Evolutionary conservation across 2,329 filamentous ascomycete genomes (phyloP).

Genomic region (Aspergillus pseudoglaucus): DNA sequence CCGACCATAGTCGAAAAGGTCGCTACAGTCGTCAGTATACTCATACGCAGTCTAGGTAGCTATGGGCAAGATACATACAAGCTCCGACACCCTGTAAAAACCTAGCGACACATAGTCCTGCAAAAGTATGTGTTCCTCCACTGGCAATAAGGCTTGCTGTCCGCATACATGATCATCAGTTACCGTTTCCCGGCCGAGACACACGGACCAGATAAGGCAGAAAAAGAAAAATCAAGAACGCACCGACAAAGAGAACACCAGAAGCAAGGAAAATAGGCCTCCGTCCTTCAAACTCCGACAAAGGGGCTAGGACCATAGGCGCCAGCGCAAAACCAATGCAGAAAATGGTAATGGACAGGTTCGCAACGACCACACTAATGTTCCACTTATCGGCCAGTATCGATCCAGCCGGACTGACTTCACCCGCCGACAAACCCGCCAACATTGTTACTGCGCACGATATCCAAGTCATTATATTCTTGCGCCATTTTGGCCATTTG

Average conservation of each 20-base stretch:
- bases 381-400: slow-evolving; percentile 62
- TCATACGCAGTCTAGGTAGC: neutral
- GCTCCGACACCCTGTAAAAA: slow-evolving; percentile 73
- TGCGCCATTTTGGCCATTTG: slow-evolving; percentile 63
- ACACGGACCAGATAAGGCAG: neutral
- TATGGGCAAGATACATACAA: slow-evolving; percentile 45
- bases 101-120: slow-evolving; percentile 67
- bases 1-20: slow-evolving; percentile 84
- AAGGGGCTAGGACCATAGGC: slow-evolving; percentile 81
- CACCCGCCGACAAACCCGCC: slow-evolving; percentile 74
- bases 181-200: neutral
- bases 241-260: slow-evolving; percentile 61
- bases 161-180: slow-evolving; percentile 7
- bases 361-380: slow-evolving; percentile 59
- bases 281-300: slow-evolving; percentile 82
- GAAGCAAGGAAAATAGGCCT: slow-evolving; percentile 73
- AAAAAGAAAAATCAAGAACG: slow-evolving; percentile 3
- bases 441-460: slow-evolving; percentile 70
- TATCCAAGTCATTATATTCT: slow-evolving; percentile 63
- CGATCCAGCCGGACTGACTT: slow-evolving; percentile 64
- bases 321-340: slow-evolving; percentile 73
- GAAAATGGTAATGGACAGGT: slow-evolving; percentile 73
- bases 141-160: slow-evolving; percentile 61
- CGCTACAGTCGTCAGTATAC: slow-evolving; percentile 15
- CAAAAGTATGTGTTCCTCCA: slow-evolving; percentile 61